Percentiles rank a stretch among this genome's conserved stretches.
Evolutionary conservation across 495 filamentous ascomycete species (phyloP).

Genomic region (Tricharina praecox): DNA sequence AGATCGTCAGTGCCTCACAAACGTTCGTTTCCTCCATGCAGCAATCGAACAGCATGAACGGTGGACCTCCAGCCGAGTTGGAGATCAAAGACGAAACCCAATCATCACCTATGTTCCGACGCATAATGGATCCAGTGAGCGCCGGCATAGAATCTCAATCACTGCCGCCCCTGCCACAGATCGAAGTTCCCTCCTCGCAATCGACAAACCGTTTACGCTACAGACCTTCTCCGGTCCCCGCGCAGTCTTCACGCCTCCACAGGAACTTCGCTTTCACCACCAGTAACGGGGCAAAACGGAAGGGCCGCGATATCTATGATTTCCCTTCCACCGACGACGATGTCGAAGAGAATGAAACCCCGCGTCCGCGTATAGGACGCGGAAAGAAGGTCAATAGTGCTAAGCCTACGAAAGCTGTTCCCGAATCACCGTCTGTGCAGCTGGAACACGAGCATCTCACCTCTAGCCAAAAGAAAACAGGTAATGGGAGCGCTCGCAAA

Average conservation of each 20-base stretch:
- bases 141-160: background rate
- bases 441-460: background rate
- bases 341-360: background rate
- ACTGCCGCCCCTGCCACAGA: background rate
- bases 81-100: background rate
- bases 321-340: slow-evolving; percentile 4
- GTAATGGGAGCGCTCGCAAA: background rate
- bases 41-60: too few species aligned
- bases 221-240: background rate
- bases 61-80: too few species aligned
- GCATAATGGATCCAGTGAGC: too few species aligned
- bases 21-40: background rate
- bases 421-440: background rate
- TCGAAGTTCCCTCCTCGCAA: background rate
- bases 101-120: background rate
- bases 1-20: background rate
- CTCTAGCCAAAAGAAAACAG: background rate
- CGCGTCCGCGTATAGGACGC: background rate
- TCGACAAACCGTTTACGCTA: background rate
- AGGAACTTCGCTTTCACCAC: background rate
- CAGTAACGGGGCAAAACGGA: background rate
- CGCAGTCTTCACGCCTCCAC: background rate
- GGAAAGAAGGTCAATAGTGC: background rate
- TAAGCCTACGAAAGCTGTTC: background rate
- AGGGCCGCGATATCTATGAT: slow-evolving; percentile 2